Conservation (phyloP, 2,329 filamentous ascomycete genomes). For the Aspergillus neoniger region DNA sequence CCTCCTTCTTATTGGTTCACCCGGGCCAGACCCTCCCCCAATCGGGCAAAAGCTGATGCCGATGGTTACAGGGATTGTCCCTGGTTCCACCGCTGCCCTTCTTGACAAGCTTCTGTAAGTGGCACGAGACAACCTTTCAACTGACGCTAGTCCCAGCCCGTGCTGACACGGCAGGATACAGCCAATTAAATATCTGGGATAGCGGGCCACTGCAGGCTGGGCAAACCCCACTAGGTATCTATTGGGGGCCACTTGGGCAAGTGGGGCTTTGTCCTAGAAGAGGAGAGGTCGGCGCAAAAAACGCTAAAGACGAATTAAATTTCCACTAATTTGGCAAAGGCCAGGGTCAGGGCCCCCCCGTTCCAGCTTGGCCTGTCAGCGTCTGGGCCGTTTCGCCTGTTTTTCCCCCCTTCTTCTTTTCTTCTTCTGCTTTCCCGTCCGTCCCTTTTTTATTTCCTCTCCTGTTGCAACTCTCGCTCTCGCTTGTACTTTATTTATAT, state of each 20-base stretch:
- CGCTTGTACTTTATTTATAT: background rate
- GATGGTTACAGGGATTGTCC: constrained; percentile 10
- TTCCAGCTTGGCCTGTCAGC: constrained; percentile 16
- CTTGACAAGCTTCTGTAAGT: constrained; percentile 24
- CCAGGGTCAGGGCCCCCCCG: constrained; percentile 10
- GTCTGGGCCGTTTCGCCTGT: constrained; percentile 12
- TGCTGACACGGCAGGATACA: constrained; percentile 18
- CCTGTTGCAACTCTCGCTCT: background rate
- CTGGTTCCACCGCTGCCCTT: constrained; percentile 1
- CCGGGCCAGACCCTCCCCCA: constrained; percentile 3
- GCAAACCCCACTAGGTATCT: background rate
- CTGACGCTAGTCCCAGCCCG: constrained; percentile 19
- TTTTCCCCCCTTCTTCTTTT: constrained; percentile 6
- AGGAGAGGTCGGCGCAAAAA: background rate
- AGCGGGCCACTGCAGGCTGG: constrained; percentile 4
- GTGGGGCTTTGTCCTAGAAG: background rate
- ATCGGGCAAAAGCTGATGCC: constrained; percentile 7
- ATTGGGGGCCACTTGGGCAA: background rate
- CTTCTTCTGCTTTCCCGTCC: background rate
- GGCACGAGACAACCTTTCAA: constrained; percentile 25
- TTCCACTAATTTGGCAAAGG: constrained; percentile 16
- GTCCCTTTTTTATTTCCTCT: background rate
- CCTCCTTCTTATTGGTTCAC: constrained; percentile 6
- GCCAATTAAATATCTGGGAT: background rate
- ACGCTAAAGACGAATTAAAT: constrained; percentile 14